Evolutionary conservation across 768 basidiomycete genomes (phyloP).

Genomic region (Leucocoprinus leucothites): DNA sequence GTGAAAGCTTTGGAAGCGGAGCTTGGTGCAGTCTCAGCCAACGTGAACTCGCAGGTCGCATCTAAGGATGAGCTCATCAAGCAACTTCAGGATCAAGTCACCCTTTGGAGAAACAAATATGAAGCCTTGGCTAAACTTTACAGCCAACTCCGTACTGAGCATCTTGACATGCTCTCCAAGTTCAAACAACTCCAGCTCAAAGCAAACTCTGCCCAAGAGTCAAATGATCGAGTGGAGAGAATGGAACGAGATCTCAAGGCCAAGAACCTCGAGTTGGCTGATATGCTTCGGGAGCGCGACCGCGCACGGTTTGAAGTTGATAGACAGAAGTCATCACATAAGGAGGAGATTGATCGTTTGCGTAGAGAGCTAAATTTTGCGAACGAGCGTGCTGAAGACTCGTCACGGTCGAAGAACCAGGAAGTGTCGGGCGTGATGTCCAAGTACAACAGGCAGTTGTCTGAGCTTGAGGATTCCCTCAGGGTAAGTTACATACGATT

Average conservation of each 20-base stretch:
- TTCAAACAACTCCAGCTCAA: constrained; percentile 98
- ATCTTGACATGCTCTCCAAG: constrained; percentile 94
- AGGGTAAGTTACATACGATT: constrained; percentile 48
- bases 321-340: constrained; percentile 88
- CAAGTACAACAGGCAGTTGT: constrained; percentile 95
- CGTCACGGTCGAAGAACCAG: constrained; percentile 84
- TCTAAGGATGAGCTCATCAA: constrained; percentile 96
- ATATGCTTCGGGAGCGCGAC: constrained; percentile 98
- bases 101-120: constrained; percentile 97
- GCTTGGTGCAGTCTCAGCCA: constrained; percentile 66
- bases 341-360: constrained; percentile 90
- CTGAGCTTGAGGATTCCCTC: constrained; percentile 94
- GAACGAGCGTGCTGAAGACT: constrained; percentile 97
- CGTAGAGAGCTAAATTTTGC: constrained; percentile 92
- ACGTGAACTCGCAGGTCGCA: constrained; percentile 79
- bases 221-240: constrained; percentile 96
- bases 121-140: constrained; percentile 98
- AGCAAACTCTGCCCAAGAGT: constrained; percentile 97
- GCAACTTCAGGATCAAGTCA: constrained; percentile 95
- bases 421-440: constrained; percentile 85
- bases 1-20: constrained; percentile 96
- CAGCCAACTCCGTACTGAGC: constrained; percentile 95
- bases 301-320: constrained; percentile 95
- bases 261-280: constrained; percentile 98
- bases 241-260: constrained; percentile 98